Conservation (phyloP, 495 filamentous ascomycete species). For the Lichina pygmaea region DNA sequence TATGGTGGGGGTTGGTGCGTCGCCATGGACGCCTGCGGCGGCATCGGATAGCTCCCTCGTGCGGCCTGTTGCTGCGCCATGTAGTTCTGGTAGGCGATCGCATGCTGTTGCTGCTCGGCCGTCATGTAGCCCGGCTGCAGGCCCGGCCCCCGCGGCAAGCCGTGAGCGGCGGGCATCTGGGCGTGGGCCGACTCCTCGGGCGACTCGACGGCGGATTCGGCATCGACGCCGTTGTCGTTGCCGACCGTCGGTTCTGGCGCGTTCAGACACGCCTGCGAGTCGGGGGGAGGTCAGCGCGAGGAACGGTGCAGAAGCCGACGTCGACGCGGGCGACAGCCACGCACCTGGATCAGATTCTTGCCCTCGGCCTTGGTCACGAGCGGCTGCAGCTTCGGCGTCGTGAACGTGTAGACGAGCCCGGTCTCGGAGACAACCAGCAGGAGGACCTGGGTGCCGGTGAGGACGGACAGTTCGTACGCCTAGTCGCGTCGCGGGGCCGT, state of each 20-base stretch:
- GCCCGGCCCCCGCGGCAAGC: conserved; percentile 15
- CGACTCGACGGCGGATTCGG: conserved; percentile 31
- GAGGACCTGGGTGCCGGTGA: conserved; percentile 94
- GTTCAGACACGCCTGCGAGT: conserved; percentile 71
- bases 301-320: not conserved
- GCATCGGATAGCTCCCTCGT: conserved; percentile 27
- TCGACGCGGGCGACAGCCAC: conserved; percentile 2
- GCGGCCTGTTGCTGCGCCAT: conserved; percentile 27
- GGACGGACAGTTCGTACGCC: conserved; percentile 94
- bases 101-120: conserved; percentile 26
- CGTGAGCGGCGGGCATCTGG: conserved; percentile 26
- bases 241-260: conserved; percentile 78
- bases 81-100: conserved; percentile 33
- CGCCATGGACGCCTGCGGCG: conserved; percentile 26
- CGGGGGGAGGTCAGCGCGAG: not conserved
- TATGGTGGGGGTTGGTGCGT: conserved; percentile 19
- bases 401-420: conserved; percentile 96
- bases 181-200: conserved; percentile 32
- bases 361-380: conserved; percentile 97
- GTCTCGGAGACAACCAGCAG: conserved; percentile 96
- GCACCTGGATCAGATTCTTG: conserved; percentile 98
- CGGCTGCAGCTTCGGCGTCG: conserved; percentile 94
- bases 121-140: conserved; percentile 23
- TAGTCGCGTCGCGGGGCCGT: conserved; percentile 11
- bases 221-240: conserved; percentile 77